Evolutionary conservation across 805 yeast species (phyloP).

Genomic region (Metschnikowia aberdeeniae): DNA sequence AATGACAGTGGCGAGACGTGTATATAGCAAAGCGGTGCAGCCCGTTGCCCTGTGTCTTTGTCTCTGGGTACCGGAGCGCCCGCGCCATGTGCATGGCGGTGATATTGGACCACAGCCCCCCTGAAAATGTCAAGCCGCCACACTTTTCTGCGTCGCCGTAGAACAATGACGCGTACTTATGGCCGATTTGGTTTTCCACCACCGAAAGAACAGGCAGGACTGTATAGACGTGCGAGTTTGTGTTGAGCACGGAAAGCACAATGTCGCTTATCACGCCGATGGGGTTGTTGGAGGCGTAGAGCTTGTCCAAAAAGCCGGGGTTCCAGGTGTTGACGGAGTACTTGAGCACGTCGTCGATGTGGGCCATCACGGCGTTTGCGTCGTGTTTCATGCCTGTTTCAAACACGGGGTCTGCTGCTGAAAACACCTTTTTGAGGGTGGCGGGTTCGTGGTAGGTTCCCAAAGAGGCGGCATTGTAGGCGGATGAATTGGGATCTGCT

Average conservation of each 20-base stretch:
- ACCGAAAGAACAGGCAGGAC: conserved; percentile 79
- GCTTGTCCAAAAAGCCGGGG: conserved; percentile 78
- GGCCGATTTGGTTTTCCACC: conserved; percentile 65
- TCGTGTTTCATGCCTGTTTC: conserved; percentile 31
- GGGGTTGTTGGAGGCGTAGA: conserved; percentile 83
- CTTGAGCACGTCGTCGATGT: conserved; percentile 54
- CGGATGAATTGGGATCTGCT: conserved; percentile 35
- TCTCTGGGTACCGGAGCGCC: conserved; percentile 60
- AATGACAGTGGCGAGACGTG: conserved; percentile 70
- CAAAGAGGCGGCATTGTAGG: conserved; percentile 38
- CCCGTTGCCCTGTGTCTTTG: conserved; percentile 57
- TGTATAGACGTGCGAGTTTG: conserved; percentile 81
- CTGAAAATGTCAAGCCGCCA: conserved; percentile 83
- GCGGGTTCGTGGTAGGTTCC: conserved; percentile 53
- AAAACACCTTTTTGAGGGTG: conserved; percentile 35
- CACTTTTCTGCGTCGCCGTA: conserved; percentile 46
- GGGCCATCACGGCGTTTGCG: conserved; percentile 38
- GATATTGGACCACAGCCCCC: conserved; percentile 84
- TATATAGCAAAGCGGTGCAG: conserved; percentile 59
- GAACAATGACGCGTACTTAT: conserved; percentile 64
- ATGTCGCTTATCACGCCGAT: conserved; percentile 75
- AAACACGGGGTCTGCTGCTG: conserved; percentile 31
- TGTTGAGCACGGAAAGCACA: conserved; percentile 63
- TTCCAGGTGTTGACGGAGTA: conserved; percentile 84
- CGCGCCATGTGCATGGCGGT: conserved; percentile 79